A percentile compares a stretch with the other conserved stretches of the same genome.
Evolutionary conservation across 2,329 filamentous ascomycete species (phyloP).

Genomic region (Exophiala xenobiotica): DNA sequence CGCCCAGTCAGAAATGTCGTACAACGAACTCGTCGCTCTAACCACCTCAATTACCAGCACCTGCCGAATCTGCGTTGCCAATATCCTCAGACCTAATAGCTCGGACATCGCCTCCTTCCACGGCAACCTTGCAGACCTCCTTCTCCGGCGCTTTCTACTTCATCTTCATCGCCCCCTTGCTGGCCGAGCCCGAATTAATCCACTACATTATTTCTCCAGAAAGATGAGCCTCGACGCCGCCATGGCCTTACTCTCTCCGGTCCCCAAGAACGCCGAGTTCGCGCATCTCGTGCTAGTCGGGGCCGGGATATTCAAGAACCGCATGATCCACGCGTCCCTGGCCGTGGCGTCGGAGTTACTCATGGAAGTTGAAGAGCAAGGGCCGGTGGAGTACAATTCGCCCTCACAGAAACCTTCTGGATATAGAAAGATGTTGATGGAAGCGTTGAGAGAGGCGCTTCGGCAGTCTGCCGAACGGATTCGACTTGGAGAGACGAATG

Average conservation of each 20-base stretch:
- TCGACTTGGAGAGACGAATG: slow-evolving; percentile 34
- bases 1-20: slow-evolving; percentile 32
- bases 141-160: slow-evolving; percentile 56
- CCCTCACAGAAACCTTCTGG: neutral
- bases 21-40: slow-evolving; percentile 34
- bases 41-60: slow-evolving; percentile 32
- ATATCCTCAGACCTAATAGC: slow-evolving; percentile 27
- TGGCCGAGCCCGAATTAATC: slow-evolving; percentile 35
- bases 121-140: slow-evolving; percentile 52
- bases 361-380: slow-evolving; percentile 39
- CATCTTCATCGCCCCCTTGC: slow-evolving; percentile 49
- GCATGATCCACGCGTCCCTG: slow-evolving; percentile 40
- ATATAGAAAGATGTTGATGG: slow-evolving; percentile 19
- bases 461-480: slow-evolving; percentile 32
- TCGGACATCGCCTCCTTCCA: slow-evolving; percentile 32
- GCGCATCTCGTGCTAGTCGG: slow-evolving; percentile 36
- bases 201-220: slow-evolving; percentile 39
- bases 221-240: slow-evolving; percentile 39
- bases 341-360: slow-evolving; percentile 50
- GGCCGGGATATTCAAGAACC: slow-evolving; percentile 38
- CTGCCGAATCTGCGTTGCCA: slow-evolving; percentile 27
- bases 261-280: slow-evolving; percentile 25
- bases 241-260: slow-evolving; percentile 37
- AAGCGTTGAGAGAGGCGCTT: slow-evolving; percentile 28
- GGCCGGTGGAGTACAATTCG: slow-evolving; percentile 7